phyloP scores from a whole-genome alignment of 192 early-diverging fungal species.

The Umbelopsis ramanniana region DNA sequence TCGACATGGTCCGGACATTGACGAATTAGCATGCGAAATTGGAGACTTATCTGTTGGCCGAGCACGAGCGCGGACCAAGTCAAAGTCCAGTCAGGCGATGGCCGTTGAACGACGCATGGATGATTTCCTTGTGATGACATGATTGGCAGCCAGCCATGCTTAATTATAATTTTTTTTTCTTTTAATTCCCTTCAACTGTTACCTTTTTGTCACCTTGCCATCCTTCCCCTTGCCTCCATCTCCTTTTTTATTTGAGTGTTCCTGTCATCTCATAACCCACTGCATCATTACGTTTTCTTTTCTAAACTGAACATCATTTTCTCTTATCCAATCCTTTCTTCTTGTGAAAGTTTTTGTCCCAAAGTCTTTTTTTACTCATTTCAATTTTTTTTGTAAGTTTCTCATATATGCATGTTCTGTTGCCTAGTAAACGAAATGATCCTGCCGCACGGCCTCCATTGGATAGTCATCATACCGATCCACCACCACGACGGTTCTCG shows the following conservation, averaged over 20 bases:
- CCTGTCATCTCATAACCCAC: too few relatives aligned
- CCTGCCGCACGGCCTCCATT: not conserved
- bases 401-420: not conserved
- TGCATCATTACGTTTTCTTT: too few relatives aligned
- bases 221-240: not conserved
- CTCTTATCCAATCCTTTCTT: not conserved
- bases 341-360: too few relatives aligned
- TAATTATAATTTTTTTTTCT: not conserved
- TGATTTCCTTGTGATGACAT: conserved; percentile 4
- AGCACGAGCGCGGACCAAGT: not conserved
- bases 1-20: not conserved
- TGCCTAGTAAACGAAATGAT: not conserved
- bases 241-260: too few relatives aligned
- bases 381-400: not conserved
- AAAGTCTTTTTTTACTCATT: not conserved
- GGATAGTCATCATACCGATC: not conserved
- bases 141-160: not conserved
- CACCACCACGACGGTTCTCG: conserved; percentile 2
- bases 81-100: not conserved
- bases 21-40: not conserved
- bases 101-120: conserved; percentile 13
- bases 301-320: not conserved
- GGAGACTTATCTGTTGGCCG: not conserved
- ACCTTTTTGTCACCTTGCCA: not conserved
- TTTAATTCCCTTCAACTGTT: not conserved